Conservation (phyloP, 2,329 filamentous ascomycete species). For the Pseudopyricularia cyperi region DNA sequence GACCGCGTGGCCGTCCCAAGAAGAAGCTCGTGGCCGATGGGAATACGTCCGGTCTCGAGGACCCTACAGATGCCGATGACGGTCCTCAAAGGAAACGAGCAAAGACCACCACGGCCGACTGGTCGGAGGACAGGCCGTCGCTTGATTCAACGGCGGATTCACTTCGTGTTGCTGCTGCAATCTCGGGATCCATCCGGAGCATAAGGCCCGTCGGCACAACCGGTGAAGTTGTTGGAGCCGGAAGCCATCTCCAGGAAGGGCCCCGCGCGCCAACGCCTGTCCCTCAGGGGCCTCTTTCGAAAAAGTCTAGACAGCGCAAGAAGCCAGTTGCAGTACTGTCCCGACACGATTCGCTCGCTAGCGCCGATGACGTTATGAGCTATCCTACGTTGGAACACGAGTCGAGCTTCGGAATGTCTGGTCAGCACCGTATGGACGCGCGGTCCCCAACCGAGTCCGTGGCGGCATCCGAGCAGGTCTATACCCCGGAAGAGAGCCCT, state of each 20-base stretch:
- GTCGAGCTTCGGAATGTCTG: conserved; percentile 22
- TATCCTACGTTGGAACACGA: conserved; percentile 15
- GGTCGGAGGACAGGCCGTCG: conserved; percentile 34
- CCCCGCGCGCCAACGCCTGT: conserved; percentile 68
- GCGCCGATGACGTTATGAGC: conserved; percentile 16
- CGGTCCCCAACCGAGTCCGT: conserved; percentile 40
- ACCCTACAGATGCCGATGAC: conserved; percentile 45
- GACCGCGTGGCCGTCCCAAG: conserved; percentile 44
- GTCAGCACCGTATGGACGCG: conserved; percentile 31
- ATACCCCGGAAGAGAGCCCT: conserved; percentile 52
- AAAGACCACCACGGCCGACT: conserved; percentile 61
- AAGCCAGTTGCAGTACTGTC: conserved; percentile 18
- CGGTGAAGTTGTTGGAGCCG: conserved; percentile 18
- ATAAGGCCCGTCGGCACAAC: conserved; percentile 58
- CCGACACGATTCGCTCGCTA: conserved; percentile 43
- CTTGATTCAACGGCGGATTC: conserved; percentile 68
- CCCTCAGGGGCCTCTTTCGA: conserved; percentile 29
- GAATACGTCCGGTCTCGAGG: conserved; percentile 64
- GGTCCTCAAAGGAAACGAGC: conserved; percentile 59
- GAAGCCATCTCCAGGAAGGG: conserved; percentile 51
- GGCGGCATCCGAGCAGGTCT: conserved; percentile 36
- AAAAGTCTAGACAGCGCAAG: conserved; percentile 24
- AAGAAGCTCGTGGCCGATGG: conserved; percentile 35
- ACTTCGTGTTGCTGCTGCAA: conserved; percentile 80
- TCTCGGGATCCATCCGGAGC: conserved; percentile 72